Evolutionary conservation across 306 rosid species (phyloP), one percentile per base, ranked within the genome.

Genomic region (Prunus padus): DNA sequence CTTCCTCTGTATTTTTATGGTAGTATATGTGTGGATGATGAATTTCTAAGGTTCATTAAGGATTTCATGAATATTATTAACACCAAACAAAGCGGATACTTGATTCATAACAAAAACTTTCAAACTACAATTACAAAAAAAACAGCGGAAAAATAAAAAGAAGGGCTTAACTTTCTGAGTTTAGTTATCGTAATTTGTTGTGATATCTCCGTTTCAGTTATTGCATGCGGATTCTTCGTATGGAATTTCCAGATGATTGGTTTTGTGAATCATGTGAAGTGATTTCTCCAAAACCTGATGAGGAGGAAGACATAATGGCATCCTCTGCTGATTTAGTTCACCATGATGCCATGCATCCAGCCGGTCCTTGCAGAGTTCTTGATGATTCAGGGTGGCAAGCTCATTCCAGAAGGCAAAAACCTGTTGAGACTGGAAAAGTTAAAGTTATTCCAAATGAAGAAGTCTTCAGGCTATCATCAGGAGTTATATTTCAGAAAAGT

Each of bases 361-460:
- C 61, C 15, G 31, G 49, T 30, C 73, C 69, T 7, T 50, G 66
- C 76, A 70, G 59, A 79, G 70, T 30, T 62, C 66, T 45, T 20
- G 77, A 30, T 51, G 62, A 65, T 50, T 57, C 75, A 56, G 76
- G 77, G 33, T 37, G 49, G 55, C 83, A 33, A 25, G 72, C 76
- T 77, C 75, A 67, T 72, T 76, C 73, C 65, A 80, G 52, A 82
- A 76, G 74, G 85, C 77, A 25, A 66, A 82, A 54, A 62, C 47
- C 71, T 56, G 67, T 68, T 73, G 59, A 40, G 68, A 66, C 69
- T 66, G 70, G 87, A 28, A 93, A 88, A 84, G 97, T 88, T 69
- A 91, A 87, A 84, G 87, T 56, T 80, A 72, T 91, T 72, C 25
- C 86, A 11, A 40, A 44, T 8, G 92, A 85, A 44, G 98, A 93